Base-by-base conservation (phyloP, 169 alveolate genomes). In the Eimeria maxima region DNA sequence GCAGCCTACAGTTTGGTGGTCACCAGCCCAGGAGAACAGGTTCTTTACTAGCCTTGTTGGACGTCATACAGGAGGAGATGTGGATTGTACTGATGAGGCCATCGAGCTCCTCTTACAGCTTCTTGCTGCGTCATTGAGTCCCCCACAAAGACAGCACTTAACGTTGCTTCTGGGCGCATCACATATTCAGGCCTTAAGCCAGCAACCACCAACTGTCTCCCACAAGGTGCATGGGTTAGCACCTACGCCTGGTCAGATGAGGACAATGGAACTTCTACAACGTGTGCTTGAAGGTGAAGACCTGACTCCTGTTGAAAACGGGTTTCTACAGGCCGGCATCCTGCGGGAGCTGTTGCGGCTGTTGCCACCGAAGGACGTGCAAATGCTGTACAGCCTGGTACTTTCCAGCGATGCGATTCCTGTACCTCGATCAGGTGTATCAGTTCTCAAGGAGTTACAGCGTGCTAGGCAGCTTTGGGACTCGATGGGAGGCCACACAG, bases 1-100 rank as follows among this genome's bases (percentile, higher is more conserved):
- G 16, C 60, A 76, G 65, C 87, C 87, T 42, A 42, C 87, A 22
- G 87, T 47, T 24, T 76, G 87, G 87, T 76, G 87, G 87, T 76
- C 87, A 10, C 87, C 87, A 45, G 87, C 87, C 44, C 87, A 76
- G 87, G 87, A 76, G 42, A 45, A 45, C 33, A 42, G 87, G 38
- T 76, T 76, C 65, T 76, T 76, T 38, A 76, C 55, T 22, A 76
- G 87, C 65, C 55, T 76, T 20, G 87, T 63, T 18, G 38, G n/a
- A 20, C 7, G 42, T 16, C 55, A 44, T 76, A 63, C 42, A 76
- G 60, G 44, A 42, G 84, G 57, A 42, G 65, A 27, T 7, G 4
- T n/a, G 63, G 22, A 42, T 22, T 44, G 44, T 22, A 5, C 24
- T 42, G 38, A 11, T 22, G 87, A 76, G 63, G 87, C 63, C 33